Evolutionary conservation across 345 rosid genomes (phyloP).

Genomic region (Acer campestre): DNA sequence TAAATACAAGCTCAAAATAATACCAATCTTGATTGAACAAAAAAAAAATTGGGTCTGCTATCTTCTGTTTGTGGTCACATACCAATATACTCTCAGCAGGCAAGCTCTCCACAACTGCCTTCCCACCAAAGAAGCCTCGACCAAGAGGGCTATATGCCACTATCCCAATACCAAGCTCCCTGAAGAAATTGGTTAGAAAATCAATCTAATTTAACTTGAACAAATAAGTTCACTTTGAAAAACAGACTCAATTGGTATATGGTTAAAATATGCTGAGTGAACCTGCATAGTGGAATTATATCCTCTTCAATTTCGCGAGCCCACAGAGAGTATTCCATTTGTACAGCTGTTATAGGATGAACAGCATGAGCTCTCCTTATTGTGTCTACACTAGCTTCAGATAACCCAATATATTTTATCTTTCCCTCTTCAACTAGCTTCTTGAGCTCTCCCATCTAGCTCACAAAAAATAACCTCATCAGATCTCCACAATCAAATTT

Average conservation of each 20-base stretch:
- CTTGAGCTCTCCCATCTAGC: constrained; percentile 46
- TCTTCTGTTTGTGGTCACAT: background rate
- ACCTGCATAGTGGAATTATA: constrained; percentile 55
- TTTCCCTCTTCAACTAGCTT: constrained; percentile 46
- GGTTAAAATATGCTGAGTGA: background rate
- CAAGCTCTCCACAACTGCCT: constrained; percentile 40
- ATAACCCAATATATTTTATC: constrained; percentile 47
- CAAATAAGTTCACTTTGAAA: too few relatives aligned
- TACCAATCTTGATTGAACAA: too few relatives aligned
- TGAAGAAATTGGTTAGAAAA: background rate
- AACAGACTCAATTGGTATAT: too few relatives aligned
- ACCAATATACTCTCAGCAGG: constrained; percentile 33
- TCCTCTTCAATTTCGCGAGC: constrained; percentile 51
- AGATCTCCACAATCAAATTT: background rate
- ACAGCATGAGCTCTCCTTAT: constrained; percentile 47
- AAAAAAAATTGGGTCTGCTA: background rate
- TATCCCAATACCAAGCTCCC: constrained; percentile 43
- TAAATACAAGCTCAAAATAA: background rate
- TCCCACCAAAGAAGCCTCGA: constrained; percentile 44
- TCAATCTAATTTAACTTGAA: background rate
- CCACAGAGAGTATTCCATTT: constrained; percentile 53
- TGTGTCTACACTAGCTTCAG: constrained; percentile 50
- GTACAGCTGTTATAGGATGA: constrained; percentile 50
- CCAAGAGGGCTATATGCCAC: constrained; percentile 50
- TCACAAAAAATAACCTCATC: constrained; percentile 1